Conservation (phyloP, 2,329 filamentous ascomycete genomes). For the Didymosphaeria variabile region DNA sequence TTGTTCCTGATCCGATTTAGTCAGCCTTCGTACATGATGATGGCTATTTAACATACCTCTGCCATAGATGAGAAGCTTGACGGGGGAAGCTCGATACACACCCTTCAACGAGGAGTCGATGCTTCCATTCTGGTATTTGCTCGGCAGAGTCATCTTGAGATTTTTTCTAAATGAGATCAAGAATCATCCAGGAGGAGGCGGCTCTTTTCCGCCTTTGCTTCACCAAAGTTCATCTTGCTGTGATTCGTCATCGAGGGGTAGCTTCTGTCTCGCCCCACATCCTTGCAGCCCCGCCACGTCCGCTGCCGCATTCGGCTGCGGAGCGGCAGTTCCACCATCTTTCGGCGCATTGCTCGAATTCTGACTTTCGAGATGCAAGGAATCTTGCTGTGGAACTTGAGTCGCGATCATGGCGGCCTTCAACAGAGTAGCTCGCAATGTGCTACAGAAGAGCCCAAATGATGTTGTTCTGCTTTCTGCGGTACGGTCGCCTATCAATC, state of each 20-base stretch:
- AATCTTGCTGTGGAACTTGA: constrained; percentile 4
- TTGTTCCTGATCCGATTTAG: constrained; percentile 35
- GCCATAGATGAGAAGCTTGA: constrained; percentile 51
- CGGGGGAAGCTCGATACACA: constrained; percentile 47
- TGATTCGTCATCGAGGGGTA: constrained; percentile 42
- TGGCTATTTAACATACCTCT: constrained; percentile 29
- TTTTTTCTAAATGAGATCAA: background rate
- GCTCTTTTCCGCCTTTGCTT: constrained; percentile 14
- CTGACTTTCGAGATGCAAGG: constrained; percentile 18
- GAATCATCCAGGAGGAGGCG: background rate
- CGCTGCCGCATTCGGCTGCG: constrained; percentile 20
- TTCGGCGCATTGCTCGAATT: constrained; percentile 9
- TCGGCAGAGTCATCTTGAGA: constrained; percentile 42
- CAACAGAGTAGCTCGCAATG: constrained; percentile 55
- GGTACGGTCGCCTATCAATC: constrained; percentile 85
- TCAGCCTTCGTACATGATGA: background rate
- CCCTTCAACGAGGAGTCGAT: constrained; percentile 45
- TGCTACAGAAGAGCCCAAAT: constrained; percentile 87
- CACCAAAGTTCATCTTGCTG: constrained; percentile 6
- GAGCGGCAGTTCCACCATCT: constrained; percentile 34
- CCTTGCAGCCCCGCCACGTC: constrained; percentile 40
- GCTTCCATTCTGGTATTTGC: constrained; percentile 45
- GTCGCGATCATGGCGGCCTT: constrained; percentile 37
- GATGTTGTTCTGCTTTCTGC: constrained; percentile 95
- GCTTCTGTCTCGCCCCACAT: constrained; percentile 42